Percentiles rank a stretch among this genome's conserved stretches.
phyloP scores from a whole-genome alignment of 1,139 yeast species.

The Blastobotrys proliferans region DNA sequence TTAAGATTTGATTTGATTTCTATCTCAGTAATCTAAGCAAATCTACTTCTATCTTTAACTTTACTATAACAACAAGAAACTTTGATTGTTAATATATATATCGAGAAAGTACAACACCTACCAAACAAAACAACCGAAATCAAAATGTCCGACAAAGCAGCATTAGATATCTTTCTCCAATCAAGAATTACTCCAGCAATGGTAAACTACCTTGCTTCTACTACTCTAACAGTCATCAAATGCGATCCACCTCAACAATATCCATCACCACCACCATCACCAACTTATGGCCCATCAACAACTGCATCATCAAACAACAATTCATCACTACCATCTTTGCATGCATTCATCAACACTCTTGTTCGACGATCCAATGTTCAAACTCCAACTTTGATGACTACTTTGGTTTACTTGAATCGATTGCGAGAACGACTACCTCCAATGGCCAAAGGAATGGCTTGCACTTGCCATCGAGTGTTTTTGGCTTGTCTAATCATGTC shows the following conservation, averaged over 20 bases:
- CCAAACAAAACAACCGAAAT: background rate
- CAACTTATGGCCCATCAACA: slow-evolving; percentile 21
- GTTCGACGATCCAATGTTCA: slow-evolving; percentile 85
- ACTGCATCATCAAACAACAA: slow-evolving; percentile 3
- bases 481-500: slow-evolving; percentile 82
- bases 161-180: slow-evolving; percentile 68
- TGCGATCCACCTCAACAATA: slow-evolving; percentile 37
- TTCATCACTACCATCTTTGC: slow-evolving; percentile 43
- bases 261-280: slow-evolving; percentile 47
- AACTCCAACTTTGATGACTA: slow-evolving; percentile 91
- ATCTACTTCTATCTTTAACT: no score
- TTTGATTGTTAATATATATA: background rate
- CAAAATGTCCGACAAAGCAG: slow-evolving; percentile 50
- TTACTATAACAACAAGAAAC: background rate
- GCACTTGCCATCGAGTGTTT: slow-evolving; percentile 90
- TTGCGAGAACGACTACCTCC: slow-evolving; percentile 76
- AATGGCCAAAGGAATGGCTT: slow-evolving; percentile 87
- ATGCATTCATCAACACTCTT: slow-evolving; percentile 63
- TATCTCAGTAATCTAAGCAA: no score
- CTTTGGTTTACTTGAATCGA: slow-evolving; percentile 75
- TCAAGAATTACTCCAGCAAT: slow-evolving; percentile 74
- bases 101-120: background rate
- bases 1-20: no score
- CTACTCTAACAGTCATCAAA: slow-evolving; percentile 75
- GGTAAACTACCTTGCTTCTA: slow-evolving; percentile 75